Conservation (phyloP, 73 alveolate species). For the Uronychia setigera region DNA sequence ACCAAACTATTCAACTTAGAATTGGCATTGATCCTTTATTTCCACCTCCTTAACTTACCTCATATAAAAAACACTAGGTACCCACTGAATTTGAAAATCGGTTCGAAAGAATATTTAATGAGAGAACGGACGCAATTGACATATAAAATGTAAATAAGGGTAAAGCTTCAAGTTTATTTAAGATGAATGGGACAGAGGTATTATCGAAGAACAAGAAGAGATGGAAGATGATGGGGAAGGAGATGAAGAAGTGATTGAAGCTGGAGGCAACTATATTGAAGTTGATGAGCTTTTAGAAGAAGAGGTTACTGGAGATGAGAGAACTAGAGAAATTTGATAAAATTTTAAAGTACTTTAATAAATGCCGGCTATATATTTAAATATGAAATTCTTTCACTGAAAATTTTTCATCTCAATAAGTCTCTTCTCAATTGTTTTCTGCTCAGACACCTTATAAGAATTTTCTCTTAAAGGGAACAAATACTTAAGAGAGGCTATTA, state of each 20-base stretch:
- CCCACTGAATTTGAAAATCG: conserved; percentile 15
- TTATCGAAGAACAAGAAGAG: conserved; percentile 56
- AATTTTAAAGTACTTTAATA: too few relatives aligned
- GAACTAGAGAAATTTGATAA: too few relatives aligned
- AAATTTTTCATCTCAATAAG: too few relatives aligned
- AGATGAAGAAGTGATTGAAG: conserved; percentile 45
- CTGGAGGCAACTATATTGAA: neutral
- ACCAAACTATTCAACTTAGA: conserved; percentile 8
- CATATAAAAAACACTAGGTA: conserved; percentile 12
- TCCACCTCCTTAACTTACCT: conserved; percentile 23
- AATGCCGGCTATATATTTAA: too few relatives aligned
- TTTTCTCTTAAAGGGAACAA: too few relatives aligned
- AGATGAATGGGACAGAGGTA: conserved; percentile 45
- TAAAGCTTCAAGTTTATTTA: neutral
- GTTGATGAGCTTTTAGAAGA: too few relatives aligned
- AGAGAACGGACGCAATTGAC: conserved; percentile 49
- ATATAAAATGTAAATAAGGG: conserved; percentile 28
- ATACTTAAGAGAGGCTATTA: too few relatives aligned
- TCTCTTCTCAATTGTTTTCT: too few relatives aligned
- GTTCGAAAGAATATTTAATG: conserved; percentile 26
- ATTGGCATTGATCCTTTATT: conserved; percentile 47
- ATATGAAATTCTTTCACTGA: too few relatives aligned
- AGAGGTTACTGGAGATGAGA: too few relatives aligned
- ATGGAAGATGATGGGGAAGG: conserved; percentile 41
- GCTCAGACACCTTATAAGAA: too few relatives aligned